phyloP scores from a whole-genome alignment of 148 eudicot genomes.

The Vaccinium darrowii region DNA sequence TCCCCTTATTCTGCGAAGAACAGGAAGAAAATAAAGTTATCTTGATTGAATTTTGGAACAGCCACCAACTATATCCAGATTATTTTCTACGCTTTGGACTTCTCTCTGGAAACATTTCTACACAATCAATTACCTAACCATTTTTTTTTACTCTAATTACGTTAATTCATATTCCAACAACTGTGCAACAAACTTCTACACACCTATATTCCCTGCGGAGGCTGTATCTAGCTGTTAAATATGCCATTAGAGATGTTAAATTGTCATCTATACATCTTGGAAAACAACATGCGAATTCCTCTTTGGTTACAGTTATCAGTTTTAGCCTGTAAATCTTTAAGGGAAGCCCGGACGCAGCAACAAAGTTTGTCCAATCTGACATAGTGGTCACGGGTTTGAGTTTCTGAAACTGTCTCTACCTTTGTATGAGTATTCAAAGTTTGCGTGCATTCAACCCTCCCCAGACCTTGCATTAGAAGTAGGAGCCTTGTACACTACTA shows the following conservation, averaged over 20 bases:
- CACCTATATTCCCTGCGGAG: background rate
- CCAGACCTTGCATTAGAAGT: no score
- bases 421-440: no score
- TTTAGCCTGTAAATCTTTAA: background rate
- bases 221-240: background rate
- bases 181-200: background rate
- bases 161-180: background rate
- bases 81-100: conserved; percentile 22
- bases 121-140: conserved; percentile 2
- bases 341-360: background rate
- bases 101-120: conserved; percentile 8
- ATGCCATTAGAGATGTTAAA: background rate
- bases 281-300: background rate
- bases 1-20: no score
- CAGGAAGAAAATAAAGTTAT: background rate
- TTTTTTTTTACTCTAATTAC: background rate
- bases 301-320: background rate
- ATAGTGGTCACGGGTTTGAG: no score
- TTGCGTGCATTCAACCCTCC: no score
- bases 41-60: conserved; percentile 12
- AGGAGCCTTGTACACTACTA: background rate
- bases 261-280: background rate
- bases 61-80: conserved; percentile 15
- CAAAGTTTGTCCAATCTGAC: background rate
- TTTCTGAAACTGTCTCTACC: no score